Evolutionary conservation across 169 alveolate species (phyloP).

Genomic region (Cryptosporidium sp.): DNA sequence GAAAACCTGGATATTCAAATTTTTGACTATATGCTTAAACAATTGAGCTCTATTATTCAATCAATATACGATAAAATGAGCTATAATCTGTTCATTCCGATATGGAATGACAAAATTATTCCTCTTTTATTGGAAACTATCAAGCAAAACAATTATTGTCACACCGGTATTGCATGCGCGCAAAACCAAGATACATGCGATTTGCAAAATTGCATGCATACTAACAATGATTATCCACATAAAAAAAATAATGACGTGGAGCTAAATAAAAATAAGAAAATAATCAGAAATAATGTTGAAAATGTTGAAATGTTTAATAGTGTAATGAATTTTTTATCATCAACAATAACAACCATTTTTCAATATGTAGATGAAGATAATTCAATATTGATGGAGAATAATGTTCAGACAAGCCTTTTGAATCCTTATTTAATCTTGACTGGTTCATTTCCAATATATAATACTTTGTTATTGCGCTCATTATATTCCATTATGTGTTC

Average conservation of each 20-base stretch:
- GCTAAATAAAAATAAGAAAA: not conserved
- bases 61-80: conserved; percentile 57
- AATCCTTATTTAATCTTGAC: conserved; percentile 40
- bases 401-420: conserved; percentile 35
- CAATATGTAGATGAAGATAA: conserved; percentile 15
- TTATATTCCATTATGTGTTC: conserved; percentile 52
- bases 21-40: conserved; percentile 19
- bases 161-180: conserved; percentile 15
- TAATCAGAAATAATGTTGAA: not conserved
- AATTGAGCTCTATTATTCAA: conserved; percentile 22
- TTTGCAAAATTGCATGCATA: conserved; percentile 3
- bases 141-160: not conserved
- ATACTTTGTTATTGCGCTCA: conserved; percentile 32
- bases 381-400: not conserved
- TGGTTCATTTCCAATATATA: conserved; percentile 30
- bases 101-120: conserved; percentile 63
- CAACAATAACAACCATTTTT: conserved; percentile 57
- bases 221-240: not conserved
- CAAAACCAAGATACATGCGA: conserved; percentile 7
- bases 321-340: conserved; percentile 48
- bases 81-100: conserved; percentile 60
- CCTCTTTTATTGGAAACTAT: conserved; percentile 32
- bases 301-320: conserved; percentile 26
- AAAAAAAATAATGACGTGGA: conserved; percentile 19
- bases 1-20: conserved; percentile 12